Evolutionary conservation across 495 filamentous ascomycete genomes (phyloP).

Genomic region (Cryomyces minteri): DNA sequence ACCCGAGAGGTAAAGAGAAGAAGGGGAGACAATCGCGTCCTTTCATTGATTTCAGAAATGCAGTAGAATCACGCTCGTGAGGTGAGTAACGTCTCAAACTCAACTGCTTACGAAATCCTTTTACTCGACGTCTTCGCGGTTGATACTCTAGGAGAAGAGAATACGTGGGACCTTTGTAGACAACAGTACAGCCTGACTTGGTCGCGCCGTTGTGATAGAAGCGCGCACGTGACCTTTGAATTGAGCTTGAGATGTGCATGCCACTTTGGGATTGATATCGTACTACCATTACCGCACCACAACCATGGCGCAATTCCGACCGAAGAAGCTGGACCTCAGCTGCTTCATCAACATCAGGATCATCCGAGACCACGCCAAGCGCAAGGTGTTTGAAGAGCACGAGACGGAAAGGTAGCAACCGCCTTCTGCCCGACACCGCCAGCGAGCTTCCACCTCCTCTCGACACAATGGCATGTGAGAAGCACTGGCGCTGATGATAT

Average conservation of each 20-base stretch:
- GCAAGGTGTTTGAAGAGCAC: conserved; percentile 69
- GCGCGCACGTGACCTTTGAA: neutral
- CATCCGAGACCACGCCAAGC: conserved; percentile 88
- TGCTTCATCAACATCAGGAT: conserved; percentile 67
- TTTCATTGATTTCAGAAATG: too few relatives aligned
- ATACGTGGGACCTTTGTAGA: neutral
- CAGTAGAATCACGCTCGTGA: too few relatives aligned
- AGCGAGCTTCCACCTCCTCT: neutral
- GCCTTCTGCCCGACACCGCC: neutral
- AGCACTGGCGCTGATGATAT: too few relatives aligned
- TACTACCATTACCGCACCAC: neutral
- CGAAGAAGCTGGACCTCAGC: conserved; percentile 73
- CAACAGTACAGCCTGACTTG: neutral
- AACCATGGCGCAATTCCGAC: conserved; percentile 63
- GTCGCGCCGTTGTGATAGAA: neutral
- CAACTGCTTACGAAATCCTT: too few relatives aligned
- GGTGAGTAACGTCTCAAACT: too few relatives aligned
- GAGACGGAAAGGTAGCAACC: conserved; percentile 61
- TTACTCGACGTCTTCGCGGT: neutral
- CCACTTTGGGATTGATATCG: neutral
- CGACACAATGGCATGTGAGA: neutral
- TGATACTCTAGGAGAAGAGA: neutral
- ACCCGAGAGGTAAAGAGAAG: too few relatives aligned
- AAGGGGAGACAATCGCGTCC: too few relatives aligned
- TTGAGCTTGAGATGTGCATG: neutral